Conservation (phyloP, 139 green algal species). For the Chlamydomonas sphaeroides region DNA sequence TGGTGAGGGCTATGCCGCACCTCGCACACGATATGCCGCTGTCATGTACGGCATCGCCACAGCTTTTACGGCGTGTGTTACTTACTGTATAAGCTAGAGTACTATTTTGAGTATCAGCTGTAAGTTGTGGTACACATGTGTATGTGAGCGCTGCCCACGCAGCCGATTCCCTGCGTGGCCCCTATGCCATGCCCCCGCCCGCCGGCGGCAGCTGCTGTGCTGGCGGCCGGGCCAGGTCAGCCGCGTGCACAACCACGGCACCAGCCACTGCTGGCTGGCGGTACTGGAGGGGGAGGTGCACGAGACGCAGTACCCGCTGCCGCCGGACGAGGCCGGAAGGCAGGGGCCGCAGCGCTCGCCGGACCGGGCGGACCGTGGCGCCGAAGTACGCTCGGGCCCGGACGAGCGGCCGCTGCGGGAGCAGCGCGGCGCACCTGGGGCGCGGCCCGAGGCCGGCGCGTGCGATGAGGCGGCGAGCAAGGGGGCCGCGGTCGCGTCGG, state of each 20-base stretch:
- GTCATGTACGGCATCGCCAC: too few species aligned
- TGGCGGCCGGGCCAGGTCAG: constrained; percentile 18
- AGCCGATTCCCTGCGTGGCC: background rate
- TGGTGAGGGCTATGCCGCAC: background rate
- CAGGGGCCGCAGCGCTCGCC: background rate
- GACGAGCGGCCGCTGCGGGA: too few species aligned
- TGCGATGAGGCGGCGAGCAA: background rate
- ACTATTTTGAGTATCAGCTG: background rate
- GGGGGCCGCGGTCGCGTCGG: too few species aligned
- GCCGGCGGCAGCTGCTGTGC: constrained; percentile 29
- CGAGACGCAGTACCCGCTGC: constrained; percentile 3
- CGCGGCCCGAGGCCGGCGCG: background rate
- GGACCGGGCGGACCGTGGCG: too few species aligned
- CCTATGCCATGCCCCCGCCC: too few species aligned
- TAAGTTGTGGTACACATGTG: background rate
- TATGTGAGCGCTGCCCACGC: background rate
- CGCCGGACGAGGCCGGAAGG: background rate
- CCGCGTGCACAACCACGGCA: constrained; percentile 41
- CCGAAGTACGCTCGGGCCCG: too few species aligned
- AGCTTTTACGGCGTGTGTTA: background rate
- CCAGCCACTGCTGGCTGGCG: constrained; percentile 40
- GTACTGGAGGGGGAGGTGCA: constrained; percentile 14
- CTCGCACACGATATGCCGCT: too few species aligned
- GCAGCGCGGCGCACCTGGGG: too few species aligned
- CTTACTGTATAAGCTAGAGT: background rate